A percentile compares a stretch with the other conserved stretches of the same genome.
phyloP scores from a whole-genome alignment of 2,329 filamentous ascomycete genomes.

The Ceratocystis alfenasii region DNA sequence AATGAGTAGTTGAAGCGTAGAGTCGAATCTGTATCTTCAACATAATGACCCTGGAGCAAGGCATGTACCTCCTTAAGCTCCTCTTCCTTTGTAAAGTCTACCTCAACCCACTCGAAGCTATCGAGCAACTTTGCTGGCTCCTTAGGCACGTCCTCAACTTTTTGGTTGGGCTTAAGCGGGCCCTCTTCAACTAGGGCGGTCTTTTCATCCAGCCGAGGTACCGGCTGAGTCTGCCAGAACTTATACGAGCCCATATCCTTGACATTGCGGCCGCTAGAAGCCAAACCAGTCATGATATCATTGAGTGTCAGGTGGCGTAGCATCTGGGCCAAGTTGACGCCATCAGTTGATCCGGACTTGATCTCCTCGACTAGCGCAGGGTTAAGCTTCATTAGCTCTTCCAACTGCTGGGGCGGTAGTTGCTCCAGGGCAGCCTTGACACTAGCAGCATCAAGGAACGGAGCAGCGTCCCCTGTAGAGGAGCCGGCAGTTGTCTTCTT shows the following conservation, averaged over 20 bases:
- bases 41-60: slow-evolving; percentile 83
- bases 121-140: slow-evolving; percentile 62
- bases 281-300: slow-evolving; percentile 62
- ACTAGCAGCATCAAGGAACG: slow-evolving; percentile 31
- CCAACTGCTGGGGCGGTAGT: slow-evolving; percentile 45
- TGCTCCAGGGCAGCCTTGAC: slow-evolving; percentile 42
- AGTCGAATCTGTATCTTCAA: slow-evolving; percentile 93
- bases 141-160: slow-evolving; percentile 65
- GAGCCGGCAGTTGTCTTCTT: slow-evolving; percentile 48
- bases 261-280: slow-evolving; percentile 70
- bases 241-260: slow-evolving; percentile 97
- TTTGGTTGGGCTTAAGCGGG: slow-evolving; percentile 62
- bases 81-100: slow-evolving; percentile 68
- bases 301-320: slow-evolving; percentile 54
- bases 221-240: slow-evolving; percentile 97
- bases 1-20: slow-evolving; percentile 95
- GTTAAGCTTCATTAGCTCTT: slow-evolving; percentile 59
- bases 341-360: slow-evolving; percentile 29
- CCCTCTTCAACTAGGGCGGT: slow-evolving; percentile 53
- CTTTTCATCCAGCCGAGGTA: slow-evolving; percentile 64
- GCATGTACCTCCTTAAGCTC: slow-evolving; percentile 86
- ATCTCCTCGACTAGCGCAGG: slow-evolving; percentile 56
- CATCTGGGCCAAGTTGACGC: slow-evolving; percentile 38
- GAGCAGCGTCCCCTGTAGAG: slow-evolving; percentile 31
- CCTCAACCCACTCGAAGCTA: slow-evolving; percentile 87